Conservation (phyloP, 169 alveolate species). For the Plasmodium relictum region DNA sequence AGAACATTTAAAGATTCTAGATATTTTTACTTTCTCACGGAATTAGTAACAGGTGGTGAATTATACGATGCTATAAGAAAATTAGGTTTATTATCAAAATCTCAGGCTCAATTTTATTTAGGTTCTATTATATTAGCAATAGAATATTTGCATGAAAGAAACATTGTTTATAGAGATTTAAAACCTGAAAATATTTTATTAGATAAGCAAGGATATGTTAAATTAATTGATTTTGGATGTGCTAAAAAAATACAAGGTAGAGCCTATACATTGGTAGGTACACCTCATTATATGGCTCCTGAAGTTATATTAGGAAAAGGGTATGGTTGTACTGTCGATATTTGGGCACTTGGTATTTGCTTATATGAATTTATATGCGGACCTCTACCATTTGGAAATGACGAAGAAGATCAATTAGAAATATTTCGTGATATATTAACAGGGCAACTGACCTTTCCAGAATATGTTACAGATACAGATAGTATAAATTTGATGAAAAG, state of each 20-base stretch:
- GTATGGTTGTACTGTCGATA: constrained; percentile 96
- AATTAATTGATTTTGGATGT: constrained; percentile 96
- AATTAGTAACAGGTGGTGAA: constrained; percentile 95
- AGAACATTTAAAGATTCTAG: constrained; percentile 93
- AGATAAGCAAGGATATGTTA: constrained; percentile 97
- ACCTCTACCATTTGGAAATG: constrained; percentile 97
- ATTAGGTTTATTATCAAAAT: constrained; percentile 90
- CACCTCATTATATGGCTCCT: constrained; percentile 98
- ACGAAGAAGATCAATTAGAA: constrained; percentile 96
- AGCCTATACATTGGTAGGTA: constrained; percentile 95
- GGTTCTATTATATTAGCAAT: constrained; percentile 92
- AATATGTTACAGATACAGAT: constrained; percentile 88
- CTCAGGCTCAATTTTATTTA: constrained; percentile 94
- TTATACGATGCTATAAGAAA: constrained; percentile 94
- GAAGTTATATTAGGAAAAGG: constrained; percentile 96
- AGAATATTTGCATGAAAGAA: constrained; percentile 94
- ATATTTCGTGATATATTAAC: constrained; percentile 94
- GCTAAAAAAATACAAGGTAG: constrained; percentile 94
- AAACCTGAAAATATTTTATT: constrained; percentile 98
- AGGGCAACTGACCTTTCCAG: constrained; percentile 85
- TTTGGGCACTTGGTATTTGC: constrained; percentile 98
- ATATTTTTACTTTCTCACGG: constrained; percentile 93
- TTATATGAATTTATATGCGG: constrained; percentile 99
- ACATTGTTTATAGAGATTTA: constrained; percentile 95
- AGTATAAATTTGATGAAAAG: constrained; percentile 92